A percentile compares a stretch with the other conserved stretches of the same genome.
Conservation (phyloP, 176 grass and related monocot species). For the Chloris gayana region DNA sequence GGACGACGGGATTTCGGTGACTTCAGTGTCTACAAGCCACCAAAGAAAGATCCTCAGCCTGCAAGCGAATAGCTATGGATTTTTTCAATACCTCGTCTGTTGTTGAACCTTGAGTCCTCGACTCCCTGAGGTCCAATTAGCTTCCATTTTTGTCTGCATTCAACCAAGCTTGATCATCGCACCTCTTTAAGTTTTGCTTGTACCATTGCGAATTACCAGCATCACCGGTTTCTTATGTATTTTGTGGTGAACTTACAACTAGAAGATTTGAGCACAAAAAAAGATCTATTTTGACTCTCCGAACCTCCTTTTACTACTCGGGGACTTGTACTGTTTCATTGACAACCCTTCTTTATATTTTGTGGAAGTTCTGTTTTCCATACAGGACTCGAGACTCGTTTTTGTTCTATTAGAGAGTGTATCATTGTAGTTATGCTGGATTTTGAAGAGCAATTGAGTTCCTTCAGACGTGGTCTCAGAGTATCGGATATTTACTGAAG, state of each 20-base stretch:
- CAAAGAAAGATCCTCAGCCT: conserved; percentile 44
- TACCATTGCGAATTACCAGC: background rate
- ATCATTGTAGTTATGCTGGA: background rate
- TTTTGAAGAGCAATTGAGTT: background rate
- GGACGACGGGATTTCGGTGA: conserved; percentile 88
- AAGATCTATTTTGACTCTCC: background rate
- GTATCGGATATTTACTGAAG: background rate
- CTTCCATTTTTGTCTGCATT: conserved; percentile 2
- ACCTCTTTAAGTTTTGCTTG: background rate
- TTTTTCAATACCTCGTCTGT: background rate
- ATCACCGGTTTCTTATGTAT: background rate
- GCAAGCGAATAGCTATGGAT: conserved; percentile 23
- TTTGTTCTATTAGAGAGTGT: background rate
- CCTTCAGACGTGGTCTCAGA: background rate
- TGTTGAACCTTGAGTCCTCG: background rate
- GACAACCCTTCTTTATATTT: background rate
- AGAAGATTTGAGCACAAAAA: background rate
- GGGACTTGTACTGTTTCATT: background rate
- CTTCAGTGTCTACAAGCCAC: conserved; percentile 78
- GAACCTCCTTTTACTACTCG: too few species aligned
- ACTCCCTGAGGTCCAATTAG: conserved; percentile 8
- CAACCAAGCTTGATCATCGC: conserved; percentile 10
- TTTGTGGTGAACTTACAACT: background rate
- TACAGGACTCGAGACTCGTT: background rate
- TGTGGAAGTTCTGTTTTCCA: background rate